A percentile compares a stretch with the other conserved stretches of the same genome.
Evolutionary conservation across 495 filamentous ascomycete species (phyloP).

Genomic region (Penicillium argentinense): DNA sequence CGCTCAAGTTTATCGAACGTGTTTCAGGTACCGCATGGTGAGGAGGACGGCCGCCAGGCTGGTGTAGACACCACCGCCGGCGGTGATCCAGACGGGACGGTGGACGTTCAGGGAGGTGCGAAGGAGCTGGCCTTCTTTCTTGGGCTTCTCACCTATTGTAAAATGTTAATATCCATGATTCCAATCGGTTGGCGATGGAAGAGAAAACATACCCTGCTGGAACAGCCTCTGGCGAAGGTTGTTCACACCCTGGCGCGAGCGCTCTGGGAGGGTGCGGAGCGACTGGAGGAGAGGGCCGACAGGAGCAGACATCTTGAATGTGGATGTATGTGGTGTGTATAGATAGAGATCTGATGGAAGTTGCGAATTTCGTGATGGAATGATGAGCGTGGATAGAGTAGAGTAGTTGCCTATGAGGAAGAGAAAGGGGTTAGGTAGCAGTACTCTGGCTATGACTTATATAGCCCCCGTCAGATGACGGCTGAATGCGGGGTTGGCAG

Average conservation of each 20-base stretch:
- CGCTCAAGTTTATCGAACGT: conserved; percentile 15
- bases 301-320: conserved; percentile 25
- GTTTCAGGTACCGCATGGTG: conserved; percentile 39
- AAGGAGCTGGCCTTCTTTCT: conserved; percentile 32
- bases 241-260: conserved; percentile 29
- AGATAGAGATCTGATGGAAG: conserved; percentile 15
- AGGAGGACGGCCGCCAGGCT: conserved; percentile 39
- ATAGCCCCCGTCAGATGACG: conserved; percentile 28
- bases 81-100: conserved; percentile 44
- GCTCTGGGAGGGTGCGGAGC: conserved; percentile 24
- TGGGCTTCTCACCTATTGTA: conserved; percentile 27
- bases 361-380: conserved; percentile 3
- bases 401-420: conserved; percentile 1
- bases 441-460: conserved; percentile 9
- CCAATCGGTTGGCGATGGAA: background rate
- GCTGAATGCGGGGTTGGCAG: conserved; percentile 23
- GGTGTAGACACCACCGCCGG: conserved; percentile 40
- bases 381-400: conserved; percentile 4
- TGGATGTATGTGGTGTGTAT: background rate
- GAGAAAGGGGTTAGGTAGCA: background rate
- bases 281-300: conserved; percentile 25
- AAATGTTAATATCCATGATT: background rate
- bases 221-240: conserved; percentile 30
- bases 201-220: conserved; percentile 28
- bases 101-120: conserved; percentile 40